Base-by-base conservation (phyloP, 805 yeast species). In the Candida loeiensis region DNA sequence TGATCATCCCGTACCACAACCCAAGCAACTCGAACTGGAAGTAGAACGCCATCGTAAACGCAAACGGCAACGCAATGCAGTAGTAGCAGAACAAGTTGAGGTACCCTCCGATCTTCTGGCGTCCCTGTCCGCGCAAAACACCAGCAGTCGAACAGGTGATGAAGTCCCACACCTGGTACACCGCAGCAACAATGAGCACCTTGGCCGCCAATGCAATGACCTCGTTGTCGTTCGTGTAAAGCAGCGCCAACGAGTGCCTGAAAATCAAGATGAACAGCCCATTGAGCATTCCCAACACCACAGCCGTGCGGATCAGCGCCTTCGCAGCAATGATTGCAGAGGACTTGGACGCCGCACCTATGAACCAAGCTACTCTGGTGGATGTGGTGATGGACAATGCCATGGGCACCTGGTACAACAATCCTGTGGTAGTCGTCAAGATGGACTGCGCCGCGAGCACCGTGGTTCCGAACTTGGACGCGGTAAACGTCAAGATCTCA, bases 341-440 rank as follows among this genome's bases (percentile, higher is more conserved):
- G 28, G 56, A 59, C 39, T 68, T 63, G 9, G 72, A 58, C 7
- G 73, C 80, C 1, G 87, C 85, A 18, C 93, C 93, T 41, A 85
- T 73, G 46, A 70, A 81, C 70, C 85, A 82, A 4, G 91, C 91
- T 15, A 84, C 75, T 59, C 91, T 73, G 1, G 91, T 83, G 9
- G 88, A 79, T 0, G 85, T 76, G 3, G 90, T 85, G 40, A 85
- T 81, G 6, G 86, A 78, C 27, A 83, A 73, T 12, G 89, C 87
- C 55, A 85, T 82, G 16, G 90, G 90, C 4, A 84, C 64, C 57
- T 85, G 93, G 56, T 82, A 85, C 15, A 81, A 66, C 38, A 85
- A 57, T 0, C 82, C 78, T 41, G 85, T 80, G 36, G 83, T 73
- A 1, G 89, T 82, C 17, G 85, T 68, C 11, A 83, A 74, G 39